Conservation (phyloP, 2,329 filamentous ascomycete genomes). For the Blastomyces parvus region DNA sequence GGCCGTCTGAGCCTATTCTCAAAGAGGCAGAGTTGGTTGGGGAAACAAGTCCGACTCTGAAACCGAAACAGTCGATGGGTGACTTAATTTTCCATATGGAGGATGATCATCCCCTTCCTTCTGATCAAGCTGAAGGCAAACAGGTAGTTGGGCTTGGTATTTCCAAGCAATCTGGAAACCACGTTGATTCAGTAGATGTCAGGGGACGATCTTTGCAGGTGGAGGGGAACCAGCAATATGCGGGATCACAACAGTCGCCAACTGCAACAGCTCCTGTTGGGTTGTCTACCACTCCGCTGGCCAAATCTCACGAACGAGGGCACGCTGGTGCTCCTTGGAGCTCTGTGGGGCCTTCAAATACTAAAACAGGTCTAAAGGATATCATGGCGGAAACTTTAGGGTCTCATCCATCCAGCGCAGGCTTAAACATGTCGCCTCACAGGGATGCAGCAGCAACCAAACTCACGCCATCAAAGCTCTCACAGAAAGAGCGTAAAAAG, state of each 20-base stretch:
- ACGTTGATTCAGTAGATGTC: background rate
- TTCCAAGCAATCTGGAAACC: background rate
- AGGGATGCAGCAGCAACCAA: slow-evolving; percentile 31
- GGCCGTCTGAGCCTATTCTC: slow-evolving; percentile 32
- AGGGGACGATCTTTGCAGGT: background rate
- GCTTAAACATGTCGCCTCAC: slow-evolving; percentile 42
- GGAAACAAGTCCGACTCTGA: slow-evolving; percentile 51
- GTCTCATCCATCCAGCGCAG: slow-evolving; percentile 44
- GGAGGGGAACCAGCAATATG: background rate
- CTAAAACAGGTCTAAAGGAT: slow-evolving; percentile 63
- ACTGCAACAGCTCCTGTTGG: background rate
- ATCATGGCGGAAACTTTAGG: slow-evolving; percentile 59
- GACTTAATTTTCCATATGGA: slow-evolving; percentile 96
- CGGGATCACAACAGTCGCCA: background rate
- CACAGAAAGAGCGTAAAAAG: slow-evolving; percentile 86
- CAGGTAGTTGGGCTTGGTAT: background rate
- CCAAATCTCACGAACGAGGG: background rate
- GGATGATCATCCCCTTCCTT: slow-evolving; percentile 48
- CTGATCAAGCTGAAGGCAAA: background rate
- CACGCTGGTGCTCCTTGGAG: slow-evolving; percentile 43
- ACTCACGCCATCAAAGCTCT: slow-evolving; percentile 53
- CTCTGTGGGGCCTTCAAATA: slow-evolving; percentile 44
- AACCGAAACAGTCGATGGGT: slow-evolving; percentile 55
- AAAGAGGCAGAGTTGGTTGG: slow-evolving; percentile 38
- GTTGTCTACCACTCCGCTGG: background rate